Conservation (phyloP, 768 basidiomycete species). For the Suillus ampliporus region DNA sequence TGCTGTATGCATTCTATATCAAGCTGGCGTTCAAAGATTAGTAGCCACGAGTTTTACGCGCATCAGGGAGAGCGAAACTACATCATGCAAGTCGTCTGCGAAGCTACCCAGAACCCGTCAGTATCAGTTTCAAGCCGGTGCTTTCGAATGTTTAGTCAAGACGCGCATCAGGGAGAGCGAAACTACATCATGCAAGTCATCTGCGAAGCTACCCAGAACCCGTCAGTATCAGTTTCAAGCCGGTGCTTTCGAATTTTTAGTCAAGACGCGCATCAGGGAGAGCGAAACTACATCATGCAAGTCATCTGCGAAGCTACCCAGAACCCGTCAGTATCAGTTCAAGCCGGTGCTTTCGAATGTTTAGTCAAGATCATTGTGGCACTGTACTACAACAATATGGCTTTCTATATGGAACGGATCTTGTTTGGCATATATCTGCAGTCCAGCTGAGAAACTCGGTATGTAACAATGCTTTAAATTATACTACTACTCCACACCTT, state of each 20-base stretch:
- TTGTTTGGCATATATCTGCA: constrained; percentile 77
- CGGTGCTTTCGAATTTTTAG: constrained; percentile 83
- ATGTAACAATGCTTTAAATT: background rate
- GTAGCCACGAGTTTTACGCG: background rate
- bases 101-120: no score
- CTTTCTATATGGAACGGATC: constrained; percentile 98
- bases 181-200: constrained; percentile 99
- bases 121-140: no score
- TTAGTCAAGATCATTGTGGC: constrained; percentile 91
- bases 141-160: no score
- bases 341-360: constrained; percentile 94
- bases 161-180: constrained; percentile 92
- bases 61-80: no score
- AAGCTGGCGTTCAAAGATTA: no score
- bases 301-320: constrained; percentile 99
- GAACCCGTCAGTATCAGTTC: constrained; percentile 75
- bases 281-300: constrained; percentile 99
- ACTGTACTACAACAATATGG: constrained; percentile 99
- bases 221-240: constrained; percentile 83
- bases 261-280: constrained; percentile 66
- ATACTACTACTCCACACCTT: background rate
- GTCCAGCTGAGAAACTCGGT: background rate
- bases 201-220: constrained; percentile 94
- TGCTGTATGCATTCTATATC: no score
- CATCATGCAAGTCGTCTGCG: no score